Evolutionary conservation across 352 stramenopile species (phyloP).

Genomic region (Blastocystis sp.): DNA sequence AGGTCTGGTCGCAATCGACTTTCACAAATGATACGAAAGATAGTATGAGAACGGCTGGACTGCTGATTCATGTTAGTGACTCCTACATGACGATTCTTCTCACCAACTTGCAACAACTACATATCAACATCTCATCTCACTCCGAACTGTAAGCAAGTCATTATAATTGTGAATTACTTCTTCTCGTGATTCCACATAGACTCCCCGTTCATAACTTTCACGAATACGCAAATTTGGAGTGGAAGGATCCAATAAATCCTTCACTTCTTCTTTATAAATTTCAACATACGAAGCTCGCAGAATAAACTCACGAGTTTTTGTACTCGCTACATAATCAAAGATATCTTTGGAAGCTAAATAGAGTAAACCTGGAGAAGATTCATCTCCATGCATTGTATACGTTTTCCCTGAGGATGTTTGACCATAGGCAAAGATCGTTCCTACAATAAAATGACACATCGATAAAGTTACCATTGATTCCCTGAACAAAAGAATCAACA

Average conservation of each 20-base stretch:
- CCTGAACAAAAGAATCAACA: slow-evolving; percentile 64
- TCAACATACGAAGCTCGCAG: slow-evolving; percentile 93
- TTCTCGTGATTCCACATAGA: slow-evolving; percentile 91
- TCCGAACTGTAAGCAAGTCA: slow-evolving; percentile 73
- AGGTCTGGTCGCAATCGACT: slow-evolving; percentile 68
- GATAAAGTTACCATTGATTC: slow-evolving; percentile 63
- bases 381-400: slow-evolving; percentile 86
- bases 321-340: slow-evolving; percentile 37
- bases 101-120: slow-evolving; percentile 80
- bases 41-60: slow-evolving; percentile 89
- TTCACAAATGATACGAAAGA: slow-evolving; percentile 91
- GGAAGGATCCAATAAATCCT: slow-evolving; percentile 80
- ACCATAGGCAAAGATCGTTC: slow-evolving; percentile 84
- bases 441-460: not conserved
- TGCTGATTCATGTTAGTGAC: slow-evolving; percentile 93
- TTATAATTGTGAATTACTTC: slow-evolving; percentile 80
- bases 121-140: not conserved
- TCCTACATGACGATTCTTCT: slow-evolving; percentile 86
- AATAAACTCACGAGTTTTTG: slow-evolving; percentile 77
- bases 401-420: slow-evolving; percentile 90
- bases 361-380: slow-evolving; percentile 19
- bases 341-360: slow-evolving; percentile 57
- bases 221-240: slow-evolving; percentile 73
- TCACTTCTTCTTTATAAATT: slow-evolving; percentile 97
- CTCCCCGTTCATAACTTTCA: slow-evolving; percentile 85